Percentiles rank a stretch among this genome's conserved stretches.
Conservation (phyloP, 441 rosid species). For the Croton laevigatus region DNA sequence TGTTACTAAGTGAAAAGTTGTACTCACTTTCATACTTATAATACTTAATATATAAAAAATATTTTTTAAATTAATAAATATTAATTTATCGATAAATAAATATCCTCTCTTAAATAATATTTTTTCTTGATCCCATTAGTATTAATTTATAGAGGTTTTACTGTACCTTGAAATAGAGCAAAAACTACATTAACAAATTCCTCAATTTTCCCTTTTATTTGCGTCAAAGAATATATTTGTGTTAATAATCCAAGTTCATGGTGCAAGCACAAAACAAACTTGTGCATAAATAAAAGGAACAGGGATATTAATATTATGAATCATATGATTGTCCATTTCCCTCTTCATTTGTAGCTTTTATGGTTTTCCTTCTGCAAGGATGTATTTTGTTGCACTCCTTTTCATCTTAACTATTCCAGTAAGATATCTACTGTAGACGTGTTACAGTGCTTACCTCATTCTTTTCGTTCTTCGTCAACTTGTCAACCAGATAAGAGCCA, state of each 20-base stretch:
- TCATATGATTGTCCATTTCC: not conserved
- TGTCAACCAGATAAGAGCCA: conserved; percentile 94
- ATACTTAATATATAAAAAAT: too few relatives aligned
- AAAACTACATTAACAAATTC: conserved; percentile 69
- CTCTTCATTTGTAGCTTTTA: not conserved
- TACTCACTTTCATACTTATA: too few relatives aligned
- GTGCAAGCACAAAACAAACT: not conserved
- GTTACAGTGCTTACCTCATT: conserved; percentile 52
- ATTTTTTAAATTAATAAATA: too few relatives aligned
- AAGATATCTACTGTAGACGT: not conserved
- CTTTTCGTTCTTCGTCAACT: conserved; percentile 92
- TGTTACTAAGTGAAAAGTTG: too few relatives aligned
- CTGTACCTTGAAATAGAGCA: conserved; percentile 83
- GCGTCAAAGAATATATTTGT: conserved; percentile 21
- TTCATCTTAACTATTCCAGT: not conserved
- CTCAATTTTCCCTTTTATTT: conserved; percentile 71
- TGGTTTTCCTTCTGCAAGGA: not conserved
- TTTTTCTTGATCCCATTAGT: too few relatives aligned
- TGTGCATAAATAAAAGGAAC: not conserved
- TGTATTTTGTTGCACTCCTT: not conserved
- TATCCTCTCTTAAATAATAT: too few relatives aligned
- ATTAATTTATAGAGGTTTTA: too few relatives aligned
- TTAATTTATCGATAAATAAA: too few relatives aligned
- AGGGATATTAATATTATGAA: not conserved
- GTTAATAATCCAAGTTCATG: conserved; percentile 6